These are phyloP conservation scores for Epichloe amarillans DNA, from an alignment of 2,329 filamentous ascomycete genomes.

Conservation along the genomic window DNA sequence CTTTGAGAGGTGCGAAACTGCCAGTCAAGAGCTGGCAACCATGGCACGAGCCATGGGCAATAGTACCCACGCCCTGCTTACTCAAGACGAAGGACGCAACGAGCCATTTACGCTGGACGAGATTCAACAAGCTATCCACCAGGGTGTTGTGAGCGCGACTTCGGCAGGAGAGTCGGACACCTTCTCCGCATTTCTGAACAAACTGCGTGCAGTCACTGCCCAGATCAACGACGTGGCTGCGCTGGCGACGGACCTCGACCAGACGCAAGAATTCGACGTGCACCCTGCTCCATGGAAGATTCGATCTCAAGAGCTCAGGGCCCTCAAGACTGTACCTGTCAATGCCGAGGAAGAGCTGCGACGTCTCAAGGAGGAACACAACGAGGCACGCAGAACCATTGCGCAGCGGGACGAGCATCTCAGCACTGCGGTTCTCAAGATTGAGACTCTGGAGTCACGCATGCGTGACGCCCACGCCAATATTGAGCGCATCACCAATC, in stretches of 20 bases:
- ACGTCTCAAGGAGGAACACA: conserved; percentile 65
- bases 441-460: conserved; percentile 79
- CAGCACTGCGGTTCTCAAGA: conserved; percentile 80
- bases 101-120: conserved; percentile 56
- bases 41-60: conserved; percentile 55
- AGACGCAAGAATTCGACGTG: conserved; percentile 68
- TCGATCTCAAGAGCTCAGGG: conserved; percentile 67
- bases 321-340: conserved; percentile 65
- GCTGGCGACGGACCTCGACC: conserved; percentile 55
- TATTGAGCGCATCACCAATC: conserved; percentile 51
- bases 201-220: conserved; percentile 49
- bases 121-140: conserved; percentile 48
- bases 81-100: conserved; percentile 54
- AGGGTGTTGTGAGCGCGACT: conserved; percentile 34
- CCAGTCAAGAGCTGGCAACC: conserved; percentile 50
- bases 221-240: conserved; percentile 58
- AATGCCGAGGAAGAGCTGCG: conserved; percentile 79
- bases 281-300: conserved; percentile 69
- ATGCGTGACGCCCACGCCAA: conserved; percentile 76
- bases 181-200: conserved; percentile 54
- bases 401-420: conserved; percentile 68
- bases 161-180: conserved; percentile 50
- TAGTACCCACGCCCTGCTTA: conserved; percentile 50
- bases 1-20: conserved; percentile 57
- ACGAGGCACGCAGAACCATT: conserved; percentile 59